Base-by-base conservation (phyloP, 208 protist genomes). In the Crithidia acanthocephali region DNA sequence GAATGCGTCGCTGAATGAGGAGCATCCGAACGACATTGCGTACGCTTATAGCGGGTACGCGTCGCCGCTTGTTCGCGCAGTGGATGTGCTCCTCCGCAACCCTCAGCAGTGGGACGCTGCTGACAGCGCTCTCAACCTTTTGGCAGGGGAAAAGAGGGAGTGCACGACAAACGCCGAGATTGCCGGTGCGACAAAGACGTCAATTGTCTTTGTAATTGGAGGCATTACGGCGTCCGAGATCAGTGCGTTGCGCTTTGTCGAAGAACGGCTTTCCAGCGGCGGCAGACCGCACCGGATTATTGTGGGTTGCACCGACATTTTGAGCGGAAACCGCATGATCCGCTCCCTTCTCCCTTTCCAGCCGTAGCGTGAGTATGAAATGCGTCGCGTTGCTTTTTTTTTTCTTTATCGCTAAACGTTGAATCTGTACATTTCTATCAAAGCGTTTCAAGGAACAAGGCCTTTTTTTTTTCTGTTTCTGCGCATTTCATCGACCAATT, bases 151-250 rank as follows among this genome's bases (percentile, higher is more conserved):
- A 42, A 86, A 86, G 44, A 74, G 66, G 28, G 87, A 92, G 75
- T 69, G 92, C 30, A 48, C 67, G 25, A 88, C 80, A 63, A 61
- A 76, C 23, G 69, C 80, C 20, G 79, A 86, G 27, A 45, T 76
- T 71, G 52, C 79, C 35, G 63, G 56, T 13, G 70, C 33, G 7
- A 55, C 80, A 33, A 78, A 80, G 27, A 83, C 70, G 47, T 80
- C 76, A 4, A 68, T 98, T 42, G 80, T 99, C 33, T 96, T 97
- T 81, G 90, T 98, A 56, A 85, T 99, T 59, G 97, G 97, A 20
- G 98, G 98, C 20, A 73, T 98, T 27, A 98, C 97, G 4, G 88
- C 84, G 53, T 84, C 94, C 0, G 98, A 99, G 72, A 93, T 98
- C 13, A 94, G 88, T 35, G 81, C 91, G 16, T 37, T 99, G 25